Evolutionary conservation across 176 grass and related monocot genomes (phyloP), one percentile per base, ranked within the genome.

Genomic region (Alopecurus myosuroides): DNA sequence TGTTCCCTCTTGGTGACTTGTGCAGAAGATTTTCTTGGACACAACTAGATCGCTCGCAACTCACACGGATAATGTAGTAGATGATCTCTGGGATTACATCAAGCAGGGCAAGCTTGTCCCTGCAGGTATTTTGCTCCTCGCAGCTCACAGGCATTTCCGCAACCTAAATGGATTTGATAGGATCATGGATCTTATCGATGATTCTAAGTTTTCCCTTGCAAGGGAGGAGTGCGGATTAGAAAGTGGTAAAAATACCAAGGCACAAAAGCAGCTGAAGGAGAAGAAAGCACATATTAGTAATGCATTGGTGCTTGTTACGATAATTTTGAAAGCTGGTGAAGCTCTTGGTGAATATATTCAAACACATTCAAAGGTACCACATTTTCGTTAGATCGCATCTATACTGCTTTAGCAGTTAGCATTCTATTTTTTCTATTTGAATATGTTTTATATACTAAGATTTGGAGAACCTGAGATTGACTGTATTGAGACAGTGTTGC

Each of bases 21-120:
- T 46, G 69, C 69, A 72, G 69, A 72, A 72, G 40, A 72, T 72
- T 13, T 72, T 72, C 23, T 72, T 72, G 69, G 40, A 72, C 23
- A 72, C 41, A 5, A 72, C 40, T 72, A 72, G 69, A 72, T 29
- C 17, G 69, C 69, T 72, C 29, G 69, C 68, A 71, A 25, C 11
- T 46, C 69, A 46, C 69, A 72, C 69, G 3, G 41, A 72, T 72
- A 41, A 72, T 28, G 23, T 72, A 72, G 39, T 72, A 23, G 69
- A 72, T 72, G 69, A 45, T 40, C 40, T 72, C 23, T 72, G 40
- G 69, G 41, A 72, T 4, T 72, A 46, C 69, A 72, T 72, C 7
- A 44, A 72, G 69, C 69, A 72, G 28, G 69, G 69, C 23, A 72
- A 72, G 41, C 41, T 72, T 72, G 41, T 72, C 40, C 69, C 40